Base-by-base conservation (phyloP, 2,329 filamentous ascomycete genomes). In the Pseudocercospora crystallina region DNA sequence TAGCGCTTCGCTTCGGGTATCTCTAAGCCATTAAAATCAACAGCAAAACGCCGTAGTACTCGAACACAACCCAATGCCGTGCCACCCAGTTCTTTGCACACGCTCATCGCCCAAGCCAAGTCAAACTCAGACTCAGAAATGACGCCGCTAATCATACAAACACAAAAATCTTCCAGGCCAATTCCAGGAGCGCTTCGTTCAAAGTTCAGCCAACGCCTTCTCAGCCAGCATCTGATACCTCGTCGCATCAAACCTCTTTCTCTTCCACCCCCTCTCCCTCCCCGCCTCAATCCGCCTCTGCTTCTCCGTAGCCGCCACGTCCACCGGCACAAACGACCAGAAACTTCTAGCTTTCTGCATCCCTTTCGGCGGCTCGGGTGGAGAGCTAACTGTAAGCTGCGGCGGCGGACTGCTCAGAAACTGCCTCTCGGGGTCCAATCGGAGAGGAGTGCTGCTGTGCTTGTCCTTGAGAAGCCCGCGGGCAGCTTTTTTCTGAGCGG, bases 201-300 rank as follows among this genome's bases (percentile, higher is more conserved):
- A 67, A 44, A 69, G 39, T 48, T 69, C 66, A 5, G 53, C 60
- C 45, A 67, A 41, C 8, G 66, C 65, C 35, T 49, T 48, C 41
- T 65, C 64, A 36, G 60, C 62, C 41, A 69, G 42, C 5, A 50
- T 50, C 39, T 43, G 44, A 47, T 66, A 69, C 41, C 39, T 61
- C 32, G 43, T 46, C 4, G 61, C 48, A 11, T 62, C 53, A 41
- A 68, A 69, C 20, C 65, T 56, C 44, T 61, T 51, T 42, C 53
- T 52, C 51, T 43, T 42, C 66, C 65, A 68, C 1, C 50, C 50
- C 39, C 62, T 59, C 37, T 54, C 52, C 29, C 64, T 59, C 1
- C 66, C 65, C 14, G 50, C 58, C 26, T 64, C 52, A 15, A 68
- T 63, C 15, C 61, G 51, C 43, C 38, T 54, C 41, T 55, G 41